Evolutionary conservation across 169 alveolate genomes (phyloP).

Genomic region (Babesia bigemina): DNA sequence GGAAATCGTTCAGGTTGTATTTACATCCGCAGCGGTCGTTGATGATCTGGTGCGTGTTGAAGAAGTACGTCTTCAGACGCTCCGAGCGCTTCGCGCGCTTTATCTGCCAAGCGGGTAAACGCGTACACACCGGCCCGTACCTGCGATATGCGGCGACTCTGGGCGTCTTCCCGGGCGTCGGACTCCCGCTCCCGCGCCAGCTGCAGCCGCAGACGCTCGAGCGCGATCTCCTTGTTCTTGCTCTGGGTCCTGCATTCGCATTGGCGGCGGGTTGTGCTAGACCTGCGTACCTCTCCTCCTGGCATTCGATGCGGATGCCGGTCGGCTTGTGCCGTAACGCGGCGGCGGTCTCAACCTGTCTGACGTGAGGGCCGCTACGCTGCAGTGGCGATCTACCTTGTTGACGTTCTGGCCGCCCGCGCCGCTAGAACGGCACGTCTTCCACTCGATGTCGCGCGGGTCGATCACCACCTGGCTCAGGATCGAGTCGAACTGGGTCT

Average conservation of each 20-base stretch:
- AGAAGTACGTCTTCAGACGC: slow-evolving; percentile 58
- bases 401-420: slow-evolving; percentile 83
- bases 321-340: slow-evolving; percentile 62
- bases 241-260: slow-evolving; percentile 43
- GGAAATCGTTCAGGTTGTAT: slow-evolving; percentile 59
- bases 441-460: slow-evolving; percentile 72
- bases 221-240: slow-evolving; percentile 60
- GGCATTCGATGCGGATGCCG: slow-evolving; percentile 59
- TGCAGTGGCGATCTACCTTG: slow-evolving; percentile 53
- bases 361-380: background rate
- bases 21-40: slow-evolving; percentile 70
- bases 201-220: slow-evolving; percentile 47
- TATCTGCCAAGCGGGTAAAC: slow-evolving; percentile 16
- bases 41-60: slow-evolving; percentile 65
- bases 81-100: slow-evolving; percentile 59
- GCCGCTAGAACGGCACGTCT: slow-evolving; percentile 78
- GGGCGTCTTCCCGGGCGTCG: slow-evolving; percentile 54
- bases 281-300: slow-evolving; percentile 52
- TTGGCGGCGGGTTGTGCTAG: background rate
- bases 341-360: slow-evolving; percentile 66
- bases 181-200: slow-evolving; percentile 36
- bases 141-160: slow-evolving; percentile 47
- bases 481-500: slow-evolving; percentile 21
- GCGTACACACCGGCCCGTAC: background rate
- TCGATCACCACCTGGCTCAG: slow-evolving; percentile 50